Percentiles rank a stretch among this genome's conserved stretches.
Conservation (phyloP, 495 filamentous ascomycete species). For the Aspergillus bridgeri region DNA sequence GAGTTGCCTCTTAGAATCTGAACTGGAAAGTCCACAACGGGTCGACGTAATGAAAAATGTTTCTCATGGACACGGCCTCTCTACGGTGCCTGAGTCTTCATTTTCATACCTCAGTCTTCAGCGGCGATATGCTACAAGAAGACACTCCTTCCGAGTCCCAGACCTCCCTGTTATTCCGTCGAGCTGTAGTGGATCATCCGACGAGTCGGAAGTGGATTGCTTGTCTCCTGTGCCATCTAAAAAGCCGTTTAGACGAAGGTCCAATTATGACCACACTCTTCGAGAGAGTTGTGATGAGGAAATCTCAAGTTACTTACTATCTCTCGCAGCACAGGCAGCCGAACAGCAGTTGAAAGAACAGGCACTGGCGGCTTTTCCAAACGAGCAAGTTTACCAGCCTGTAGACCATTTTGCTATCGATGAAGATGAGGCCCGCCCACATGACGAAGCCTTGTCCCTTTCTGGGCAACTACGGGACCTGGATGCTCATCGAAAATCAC, state of each 20-base stretch:
- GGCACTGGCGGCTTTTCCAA: constrained; percentile 66
- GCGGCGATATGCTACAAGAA: background rate
- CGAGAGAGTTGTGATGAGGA: constrained; percentile 65
- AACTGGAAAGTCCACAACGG: background rate
- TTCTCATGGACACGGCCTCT: background rate
- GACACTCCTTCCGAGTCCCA: background rate
- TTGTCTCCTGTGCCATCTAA: background rate
- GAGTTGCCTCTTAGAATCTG: background rate
- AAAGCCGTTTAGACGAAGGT: background rate
- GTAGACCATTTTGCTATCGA: constrained; percentile 60
- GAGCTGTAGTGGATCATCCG: background rate
- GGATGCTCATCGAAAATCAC: constrained; percentile 42
- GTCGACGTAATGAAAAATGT: background rate
- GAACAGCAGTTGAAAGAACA: constrained; percentile 70
- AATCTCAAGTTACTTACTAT: constrained; percentile 70
- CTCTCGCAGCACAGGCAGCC: constrained; percentile 70
- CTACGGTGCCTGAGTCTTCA: background rate
- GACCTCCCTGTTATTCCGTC: background rate
- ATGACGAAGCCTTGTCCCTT: constrained; percentile 35
- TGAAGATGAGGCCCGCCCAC: constrained; percentile 42
- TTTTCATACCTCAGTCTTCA: background rate
- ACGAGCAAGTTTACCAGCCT: constrained; percentile 58
- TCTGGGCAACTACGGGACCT: constrained; percentile 34
- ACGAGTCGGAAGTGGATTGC: background rate
- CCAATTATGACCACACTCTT: constrained; percentile 19